phyloP scores from a whole-genome alignment of 257 asterid genomes.

The Gentiana macrophylla region DNA sequence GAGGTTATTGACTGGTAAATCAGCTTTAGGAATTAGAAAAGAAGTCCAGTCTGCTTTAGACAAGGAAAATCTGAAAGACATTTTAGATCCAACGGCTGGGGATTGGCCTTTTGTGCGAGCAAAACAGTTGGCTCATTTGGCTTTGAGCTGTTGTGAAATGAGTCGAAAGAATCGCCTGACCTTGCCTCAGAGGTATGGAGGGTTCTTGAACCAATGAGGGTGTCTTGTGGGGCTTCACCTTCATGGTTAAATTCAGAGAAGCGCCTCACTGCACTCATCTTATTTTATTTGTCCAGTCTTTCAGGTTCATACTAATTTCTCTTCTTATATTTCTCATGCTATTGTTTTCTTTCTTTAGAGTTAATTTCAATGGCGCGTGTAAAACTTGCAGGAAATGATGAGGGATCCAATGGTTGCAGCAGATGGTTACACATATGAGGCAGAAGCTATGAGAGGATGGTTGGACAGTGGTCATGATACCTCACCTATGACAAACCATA shows the following conservation, averaged over 20 bases:
- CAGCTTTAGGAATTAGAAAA: constrained; percentile 47
- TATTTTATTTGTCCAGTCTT: constrained; percentile 83
- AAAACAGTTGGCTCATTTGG: constrained; percentile 80
- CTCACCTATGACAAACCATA: constrained; percentile 75
- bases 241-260: constrained; percentile 38
- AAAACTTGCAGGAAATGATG: constrained; percentile 65
- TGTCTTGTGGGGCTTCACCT: constrained; percentile 53
- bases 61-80: constrained; percentile 48
- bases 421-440: constrained; percentile 82
- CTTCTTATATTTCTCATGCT: too few species aligned
- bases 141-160: constrained; percentile 49
- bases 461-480: constrained; percentile 72
- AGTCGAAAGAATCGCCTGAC: constrained; percentile 45
- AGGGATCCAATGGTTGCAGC: constrained; percentile 91
- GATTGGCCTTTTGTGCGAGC: constrained; percentile 99
- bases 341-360: too few species aligned
- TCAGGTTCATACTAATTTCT: constrained; percentile 40
- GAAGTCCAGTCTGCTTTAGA: constrained; percentile 64
- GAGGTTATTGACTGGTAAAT: constrained; percentile 68
- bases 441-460: constrained; percentile 87
- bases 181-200: constrained; percentile 73
- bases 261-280: too few species aligned
- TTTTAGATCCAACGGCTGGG: constrained; percentile 81
- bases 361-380: too few species aligned
- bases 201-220: constrained; percentile 77